Evolutionary conservation across 768 basidiomycete species (phyloP).

Genomic region (Mycena galericulata): DNA sequence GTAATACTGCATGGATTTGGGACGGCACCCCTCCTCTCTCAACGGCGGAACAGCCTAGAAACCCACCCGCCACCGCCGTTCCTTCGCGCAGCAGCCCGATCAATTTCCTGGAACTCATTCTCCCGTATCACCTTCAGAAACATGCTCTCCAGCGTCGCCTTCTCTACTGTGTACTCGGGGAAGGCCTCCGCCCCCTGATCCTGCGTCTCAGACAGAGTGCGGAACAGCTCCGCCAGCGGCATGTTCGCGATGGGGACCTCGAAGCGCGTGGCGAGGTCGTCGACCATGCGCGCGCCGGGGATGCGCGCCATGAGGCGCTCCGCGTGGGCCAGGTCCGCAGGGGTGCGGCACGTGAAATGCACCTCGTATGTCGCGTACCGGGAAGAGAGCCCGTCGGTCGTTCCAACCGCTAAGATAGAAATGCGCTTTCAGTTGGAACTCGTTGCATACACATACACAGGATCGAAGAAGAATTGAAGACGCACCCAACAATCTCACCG

Average conservation of each 20-base stretch:
- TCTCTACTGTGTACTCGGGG: slow-evolving; percentile 65
- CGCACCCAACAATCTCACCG: background rate
- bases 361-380: slow-evolving; percentile 59
- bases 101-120: slow-evolving; percentile 56
- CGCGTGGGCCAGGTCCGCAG: slow-evolving; percentile 58
- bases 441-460: too few species aligned
- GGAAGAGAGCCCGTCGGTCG: slow-evolving; percentile 1
- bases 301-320: slow-evolving; percentile 63
- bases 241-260: slow-evolving; percentile 63
- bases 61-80: background rate
- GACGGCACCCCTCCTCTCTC: too few species aligned
- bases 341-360: slow-evolving; percentile 67
- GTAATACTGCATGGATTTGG: too few species aligned
- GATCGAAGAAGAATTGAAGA: background rate
- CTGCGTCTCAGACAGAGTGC: too few species aligned
- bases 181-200: slow-evolving; percentile 55
- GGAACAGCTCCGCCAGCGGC: slow-evolving; percentile 61
- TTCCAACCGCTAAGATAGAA: background rate
- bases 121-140: slow-evolving; percentile 68
- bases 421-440: background rate
- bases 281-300: slow-evolving; percentile 64
- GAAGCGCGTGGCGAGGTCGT: slow-evolving; percentile 75
- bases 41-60: background rate
- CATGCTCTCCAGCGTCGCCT: slow-evolving; percentile 64
- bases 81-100: slow-evolving; percentile 5